Percentiles rank a stretch among this genome's conserved stretches.
Evolutionary conservation across 352 stramenopile genomes (phyloP).

Genomic region (Phytophthora lateralis): DNA sequence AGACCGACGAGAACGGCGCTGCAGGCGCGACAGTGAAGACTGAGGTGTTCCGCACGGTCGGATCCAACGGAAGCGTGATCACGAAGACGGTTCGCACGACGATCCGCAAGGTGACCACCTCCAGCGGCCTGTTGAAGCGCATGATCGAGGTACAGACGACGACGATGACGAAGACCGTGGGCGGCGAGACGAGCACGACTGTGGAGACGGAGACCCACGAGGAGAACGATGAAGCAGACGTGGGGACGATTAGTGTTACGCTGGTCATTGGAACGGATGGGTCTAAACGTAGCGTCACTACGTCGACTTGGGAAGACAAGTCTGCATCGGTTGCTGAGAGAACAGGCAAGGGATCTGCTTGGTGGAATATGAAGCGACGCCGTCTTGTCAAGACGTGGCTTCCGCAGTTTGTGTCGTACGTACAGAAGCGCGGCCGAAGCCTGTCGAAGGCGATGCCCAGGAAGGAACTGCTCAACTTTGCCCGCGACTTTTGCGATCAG

Average conservation of each 20-base stretch:
- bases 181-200: constrained; percentile 28
- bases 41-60: constrained; percentile 30
- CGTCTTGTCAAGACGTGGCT: constrained; percentile 38
- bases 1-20: constrained; percentile 25
- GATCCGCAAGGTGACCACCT: constrained; percentile 26
- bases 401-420: constrained; percentile 39
- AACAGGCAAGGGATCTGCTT: constrained; percentile 32
- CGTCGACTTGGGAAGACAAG: constrained; percentile 17
- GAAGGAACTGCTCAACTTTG: constrained; percentile 40
- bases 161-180: constrained; percentile 28
- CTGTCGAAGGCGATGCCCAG: constrained; percentile 33
- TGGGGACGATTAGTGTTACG: constrained; percentile 16
- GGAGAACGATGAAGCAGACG: not conserved
- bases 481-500: constrained; percentile 38
- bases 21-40: constrained; percentile 29
- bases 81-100: constrained; percentile 40
- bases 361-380: constrained; percentile 32
- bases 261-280: constrained; percentile 23
- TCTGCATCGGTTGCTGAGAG: constrained; percentile 2
- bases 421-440: constrained; percentile 34
- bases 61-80: constrained; percentile 27
- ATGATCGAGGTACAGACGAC: constrained; percentile 33
- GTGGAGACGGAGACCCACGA: constrained; percentile 24
- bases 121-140: constrained; percentile 28
- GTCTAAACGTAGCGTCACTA: constrained; percentile 1